Conservation (phyloP, 116 monocot species). For the Dioscorea cayenensis region DNA sequence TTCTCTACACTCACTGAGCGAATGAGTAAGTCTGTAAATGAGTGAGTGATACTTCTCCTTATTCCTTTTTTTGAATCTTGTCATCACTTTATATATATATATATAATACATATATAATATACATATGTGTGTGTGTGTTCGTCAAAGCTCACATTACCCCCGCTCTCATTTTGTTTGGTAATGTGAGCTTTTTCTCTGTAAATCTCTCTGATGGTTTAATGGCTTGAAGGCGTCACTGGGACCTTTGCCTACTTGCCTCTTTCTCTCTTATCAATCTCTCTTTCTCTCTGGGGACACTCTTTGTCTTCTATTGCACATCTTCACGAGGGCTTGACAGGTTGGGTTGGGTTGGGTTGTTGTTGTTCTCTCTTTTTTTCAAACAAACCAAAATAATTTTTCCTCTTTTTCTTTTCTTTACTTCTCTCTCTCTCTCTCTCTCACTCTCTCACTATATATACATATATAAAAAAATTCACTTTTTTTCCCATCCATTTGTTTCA, state of each 20-base stretch:
- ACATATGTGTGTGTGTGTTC: too few relatives aligned
- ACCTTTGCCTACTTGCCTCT: neutral
- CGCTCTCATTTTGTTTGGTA: neutral
- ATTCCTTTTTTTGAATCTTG: neutral
- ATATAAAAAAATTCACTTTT: too few relatives aligned
- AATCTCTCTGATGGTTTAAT: neutral
- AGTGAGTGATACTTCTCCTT: neutral
- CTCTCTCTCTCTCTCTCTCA: too few relatives aligned
- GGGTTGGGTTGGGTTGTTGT: too few relatives aligned
- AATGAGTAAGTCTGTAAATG: too few relatives aligned
- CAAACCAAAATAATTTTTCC: too few relatives aligned
- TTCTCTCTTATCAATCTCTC: neutral
- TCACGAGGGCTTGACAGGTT: constrained; percentile 47
- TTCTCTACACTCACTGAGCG: neutral
- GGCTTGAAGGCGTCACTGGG: neutral
- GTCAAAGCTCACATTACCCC: neutral
- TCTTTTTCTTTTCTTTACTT: too few relatives aligned
- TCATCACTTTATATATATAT: neutral
- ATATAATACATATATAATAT: too few relatives aligned
- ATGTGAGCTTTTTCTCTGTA: neutral
- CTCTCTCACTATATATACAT: too few relatives aligned
- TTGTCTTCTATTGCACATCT: constrained; percentile 48
- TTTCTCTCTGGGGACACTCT: constrained; percentile 17
- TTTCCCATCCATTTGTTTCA: neutral
- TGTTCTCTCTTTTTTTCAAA: neutral